Evolutionary conservation across 169 alveolate genomes (phyloP).

Genomic region (Eimeria falciformis): DNA sequence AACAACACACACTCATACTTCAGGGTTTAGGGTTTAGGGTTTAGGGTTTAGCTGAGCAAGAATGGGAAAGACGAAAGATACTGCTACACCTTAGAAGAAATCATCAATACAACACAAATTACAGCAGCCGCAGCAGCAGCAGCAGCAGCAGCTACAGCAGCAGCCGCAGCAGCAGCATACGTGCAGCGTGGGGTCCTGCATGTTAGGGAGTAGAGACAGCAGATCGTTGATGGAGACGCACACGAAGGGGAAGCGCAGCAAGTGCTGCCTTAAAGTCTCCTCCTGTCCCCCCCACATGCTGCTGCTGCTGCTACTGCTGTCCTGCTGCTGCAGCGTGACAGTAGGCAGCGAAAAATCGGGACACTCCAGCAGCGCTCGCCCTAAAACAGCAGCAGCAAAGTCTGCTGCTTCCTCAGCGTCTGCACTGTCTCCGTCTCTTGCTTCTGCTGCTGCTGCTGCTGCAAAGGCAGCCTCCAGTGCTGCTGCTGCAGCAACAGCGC

Average conservation of each 20-base stretch:
- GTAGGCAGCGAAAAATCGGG: slow-evolving; percentile 60
- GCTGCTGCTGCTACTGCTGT: background rate
- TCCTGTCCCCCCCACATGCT: background rate
- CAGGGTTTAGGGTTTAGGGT: background rate
- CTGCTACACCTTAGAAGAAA: background rate
- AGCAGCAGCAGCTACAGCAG: background rate
- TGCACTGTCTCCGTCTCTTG: background rate
- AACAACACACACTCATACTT: background rate
- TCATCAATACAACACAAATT: too few species aligned
- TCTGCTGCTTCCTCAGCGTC: background rate
- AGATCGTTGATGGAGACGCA: slow-evolving; percentile 31
- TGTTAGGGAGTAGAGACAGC: background rate
- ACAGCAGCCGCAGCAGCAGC: background rate
- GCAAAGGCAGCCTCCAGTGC: background rate
- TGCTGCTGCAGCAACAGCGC: slow-evolving; percentile 10
- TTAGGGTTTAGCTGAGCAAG: too few species aligned
- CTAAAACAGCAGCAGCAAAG: background rate
- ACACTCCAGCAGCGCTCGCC: slow-evolving; percentile 23
- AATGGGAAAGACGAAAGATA: background rate
- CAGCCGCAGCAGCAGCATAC: background rate
- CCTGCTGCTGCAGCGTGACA: slow-evolving; percentile 36
- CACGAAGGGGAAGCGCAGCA: slow-evolving; percentile 40
- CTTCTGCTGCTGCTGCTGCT: background rate
- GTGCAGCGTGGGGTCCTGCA: slow-evolving; percentile 43
- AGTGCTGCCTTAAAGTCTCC: background rate